These are phyloP conservation scores for Saccharomycopsis microspora DNA, from an alignment of 805 yeast genomes.

Conservation along the genomic window DNA sequence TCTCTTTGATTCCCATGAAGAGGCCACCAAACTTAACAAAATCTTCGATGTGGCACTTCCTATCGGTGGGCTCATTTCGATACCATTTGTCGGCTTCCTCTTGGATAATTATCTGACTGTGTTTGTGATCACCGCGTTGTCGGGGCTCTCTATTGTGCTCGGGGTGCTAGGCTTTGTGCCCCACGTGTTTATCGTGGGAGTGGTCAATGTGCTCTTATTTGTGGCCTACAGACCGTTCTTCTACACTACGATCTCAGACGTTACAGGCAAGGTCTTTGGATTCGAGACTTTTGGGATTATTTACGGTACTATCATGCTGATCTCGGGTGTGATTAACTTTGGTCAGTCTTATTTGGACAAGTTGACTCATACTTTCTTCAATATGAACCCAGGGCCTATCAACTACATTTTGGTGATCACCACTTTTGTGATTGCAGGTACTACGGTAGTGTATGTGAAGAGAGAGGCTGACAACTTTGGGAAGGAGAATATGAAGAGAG, in stretches of 20 bases:
- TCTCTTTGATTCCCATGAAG: constrained; percentile 41
- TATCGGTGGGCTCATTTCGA: constrained; percentile 74
- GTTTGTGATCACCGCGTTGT: constrained; percentile 39
- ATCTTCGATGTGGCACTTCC: constrained; percentile 84
- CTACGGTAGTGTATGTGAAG: constrained; percentile 8
- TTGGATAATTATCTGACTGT: constrained; percentile 65
- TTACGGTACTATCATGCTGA: constrained; percentile 75
- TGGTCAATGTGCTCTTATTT: constrained; percentile 55
- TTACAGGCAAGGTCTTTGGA: constrained; percentile 87
- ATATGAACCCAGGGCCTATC: constrained; percentile 74
- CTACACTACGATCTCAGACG: constrained; percentile 86
- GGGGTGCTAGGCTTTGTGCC: constrained; percentile 65
- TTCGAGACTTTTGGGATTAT: constrained; percentile 86
- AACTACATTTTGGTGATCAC: constrained; percentile 42
- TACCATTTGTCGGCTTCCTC: constrained; percentile 76
- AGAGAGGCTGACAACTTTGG: constrained; percentile 10
- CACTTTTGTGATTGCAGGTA: constrained; percentile 30
- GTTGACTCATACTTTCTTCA: constrained; percentile 54
- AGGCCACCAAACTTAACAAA: constrained; percentile 49
- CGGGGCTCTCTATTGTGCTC: constrained; percentile 44
- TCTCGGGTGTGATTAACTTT: constrained; percentile 74
- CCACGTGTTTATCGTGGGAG: constrained; percentile 32
- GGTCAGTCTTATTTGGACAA: constrained; percentile 60
- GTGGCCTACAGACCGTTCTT: constrained; percentile 86
- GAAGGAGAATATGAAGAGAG: constrained; percentile 1